These are phyloP conservation scores for Eucalyptus lansdowneana DNA, from an alignment of 345 rosid species.

Conservation along the genomic window DNA sequence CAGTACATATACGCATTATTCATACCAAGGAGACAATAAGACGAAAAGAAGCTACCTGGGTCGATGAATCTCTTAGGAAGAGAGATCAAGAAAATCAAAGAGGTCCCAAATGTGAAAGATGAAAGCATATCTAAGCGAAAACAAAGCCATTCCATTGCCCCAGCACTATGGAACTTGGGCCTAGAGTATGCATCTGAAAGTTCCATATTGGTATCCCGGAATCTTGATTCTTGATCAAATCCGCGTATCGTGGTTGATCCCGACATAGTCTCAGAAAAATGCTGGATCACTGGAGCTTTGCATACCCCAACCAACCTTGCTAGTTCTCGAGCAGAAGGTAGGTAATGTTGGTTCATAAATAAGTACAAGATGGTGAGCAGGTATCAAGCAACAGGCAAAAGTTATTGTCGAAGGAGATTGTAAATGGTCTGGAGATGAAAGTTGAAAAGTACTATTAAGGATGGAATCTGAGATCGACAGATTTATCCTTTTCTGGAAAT, in stretches of 20 bases:
- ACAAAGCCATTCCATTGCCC: constrained; percentile 69
- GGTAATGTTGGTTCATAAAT: constrained; percentile 52
- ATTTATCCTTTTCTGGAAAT: neutral
- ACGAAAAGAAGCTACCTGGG: constrained; percentile 29
- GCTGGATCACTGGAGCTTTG: constrained; percentile 66
- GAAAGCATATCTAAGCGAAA: constrained; percentile 60
- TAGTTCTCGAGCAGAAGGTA: constrained; percentile 61
- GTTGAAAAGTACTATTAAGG: neutral
- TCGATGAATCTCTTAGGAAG: constrained; percentile 37
- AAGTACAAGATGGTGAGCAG: neutral
- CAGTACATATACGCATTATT: neutral
- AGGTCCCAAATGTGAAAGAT: constrained; percentile 35
- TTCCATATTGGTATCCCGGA: constrained; percentile 38
- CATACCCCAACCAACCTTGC: constrained; percentile 54
- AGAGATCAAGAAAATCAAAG: constrained; percentile 47
- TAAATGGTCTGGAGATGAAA: neutral
- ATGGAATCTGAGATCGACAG: neutral
- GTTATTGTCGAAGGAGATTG: neutral
- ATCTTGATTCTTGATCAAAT: constrained; percentile 59
- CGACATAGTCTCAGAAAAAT: constrained; percentile 65
- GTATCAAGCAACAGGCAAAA: neutral
- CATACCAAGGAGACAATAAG: neutral
- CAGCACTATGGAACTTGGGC: constrained; percentile 34
- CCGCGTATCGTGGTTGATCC: constrained; percentile 61
- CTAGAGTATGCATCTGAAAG: constrained; percentile 35